Conservation (phyloP, 1,284 basidiomycete species). For the Boletellus sp. region DNA sequence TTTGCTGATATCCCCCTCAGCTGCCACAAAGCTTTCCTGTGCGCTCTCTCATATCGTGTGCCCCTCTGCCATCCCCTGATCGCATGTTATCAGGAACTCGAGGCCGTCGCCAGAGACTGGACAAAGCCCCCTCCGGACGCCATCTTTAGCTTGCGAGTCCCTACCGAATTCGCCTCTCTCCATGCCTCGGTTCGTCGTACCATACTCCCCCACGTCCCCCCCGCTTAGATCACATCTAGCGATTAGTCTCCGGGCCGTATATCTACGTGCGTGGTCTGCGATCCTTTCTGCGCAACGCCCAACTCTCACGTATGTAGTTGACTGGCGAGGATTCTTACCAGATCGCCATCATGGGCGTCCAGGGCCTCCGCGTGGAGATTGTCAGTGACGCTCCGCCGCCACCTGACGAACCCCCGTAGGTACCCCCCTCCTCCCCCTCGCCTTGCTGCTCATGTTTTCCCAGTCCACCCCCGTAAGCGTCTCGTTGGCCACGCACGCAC, state of each 20-base stretch:
- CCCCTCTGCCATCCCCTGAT: constrained; percentile 1
- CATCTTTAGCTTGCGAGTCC: constrained; percentile 66
- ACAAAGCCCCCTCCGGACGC: constrained; percentile 76
- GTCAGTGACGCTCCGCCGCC: constrained; percentile 77
- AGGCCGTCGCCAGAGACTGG: constrained; percentile 75
- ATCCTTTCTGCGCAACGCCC: constrained; percentile 10
- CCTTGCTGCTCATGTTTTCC: constrained; percentile 11
- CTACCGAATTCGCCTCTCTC: constrained; percentile 77
- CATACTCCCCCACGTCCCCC: background rate
- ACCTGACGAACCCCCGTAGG: constrained; percentile 75
- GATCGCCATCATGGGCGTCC: constrained; percentile 73
- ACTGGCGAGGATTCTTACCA: constrained; percentile 80
- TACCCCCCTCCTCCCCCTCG: constrained; percentile 19
- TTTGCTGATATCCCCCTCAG: constrained; percentile 32
- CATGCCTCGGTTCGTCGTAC: constrained; percentile 62
- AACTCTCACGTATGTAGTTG: constrained; percentile 43
- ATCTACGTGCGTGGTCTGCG: constrained; percentile 58
- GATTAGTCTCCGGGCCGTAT: constrained; percentile 70
- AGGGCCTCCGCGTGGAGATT: constrained; percentile 77
- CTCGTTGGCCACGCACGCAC: background rate
- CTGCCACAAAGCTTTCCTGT: constrained; percentile 62
- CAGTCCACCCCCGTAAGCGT: constrained; percentile 68
- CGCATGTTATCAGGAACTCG: constrained; percentile 57
- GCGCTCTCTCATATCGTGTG: constrained; percentile 18
- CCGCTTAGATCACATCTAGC: constrained; percentile 40